Conservation (phyloP, 106 monocot species). For the Allium fistulosum region DNA sequence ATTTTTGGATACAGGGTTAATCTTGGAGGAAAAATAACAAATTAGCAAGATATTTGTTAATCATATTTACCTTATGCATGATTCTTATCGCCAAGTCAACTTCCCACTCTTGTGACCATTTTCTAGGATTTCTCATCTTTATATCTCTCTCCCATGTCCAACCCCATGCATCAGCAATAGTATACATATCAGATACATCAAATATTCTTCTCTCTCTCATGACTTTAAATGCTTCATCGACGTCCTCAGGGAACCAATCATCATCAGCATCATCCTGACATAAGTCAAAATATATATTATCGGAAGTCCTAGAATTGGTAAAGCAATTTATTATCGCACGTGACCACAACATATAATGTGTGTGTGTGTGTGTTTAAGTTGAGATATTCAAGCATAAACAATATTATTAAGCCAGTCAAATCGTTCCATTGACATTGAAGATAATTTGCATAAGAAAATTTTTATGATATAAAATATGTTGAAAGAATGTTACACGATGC, state of each 20-base stretch:
- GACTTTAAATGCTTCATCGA: slow-evolving; percentile 75
- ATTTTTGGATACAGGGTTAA: no score
- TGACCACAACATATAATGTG: no score
- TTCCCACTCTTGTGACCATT: slow-evolving; percentile 99
- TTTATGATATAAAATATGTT: no score
- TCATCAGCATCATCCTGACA: slow-evolving; percentile 75
- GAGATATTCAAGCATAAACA: no score
- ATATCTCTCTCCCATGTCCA: slow-evolving; percentile 95
- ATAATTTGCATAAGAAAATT: no score
- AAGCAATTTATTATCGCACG: no score
- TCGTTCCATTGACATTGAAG: no score
- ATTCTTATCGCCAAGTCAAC: slow-evolving; percentile 85
- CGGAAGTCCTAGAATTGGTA: not conserved
- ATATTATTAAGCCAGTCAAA: no score
- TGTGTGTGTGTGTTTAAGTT: no score
- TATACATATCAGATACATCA: slow-evolving; percentile 81
- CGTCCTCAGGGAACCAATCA: slow-evolving; percentile 86
- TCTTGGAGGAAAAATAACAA: no score
- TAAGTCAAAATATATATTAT: not conserved
- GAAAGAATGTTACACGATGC: no score
- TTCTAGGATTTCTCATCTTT: slow-evolving; percentile 61
- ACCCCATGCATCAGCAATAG: slow-evolving; percentile 95
- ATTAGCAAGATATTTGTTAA: no score
- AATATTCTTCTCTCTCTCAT: slow-evolving; percentile 78
- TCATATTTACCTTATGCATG: slow-evolving; percentile 69